A percentile compares a stretch with the other conserved stretches of the same genome.
phyloP scores from a whole-genome alignment of 345 rosid genomes.

The Eucalyptus sideroxylon region DNA sequence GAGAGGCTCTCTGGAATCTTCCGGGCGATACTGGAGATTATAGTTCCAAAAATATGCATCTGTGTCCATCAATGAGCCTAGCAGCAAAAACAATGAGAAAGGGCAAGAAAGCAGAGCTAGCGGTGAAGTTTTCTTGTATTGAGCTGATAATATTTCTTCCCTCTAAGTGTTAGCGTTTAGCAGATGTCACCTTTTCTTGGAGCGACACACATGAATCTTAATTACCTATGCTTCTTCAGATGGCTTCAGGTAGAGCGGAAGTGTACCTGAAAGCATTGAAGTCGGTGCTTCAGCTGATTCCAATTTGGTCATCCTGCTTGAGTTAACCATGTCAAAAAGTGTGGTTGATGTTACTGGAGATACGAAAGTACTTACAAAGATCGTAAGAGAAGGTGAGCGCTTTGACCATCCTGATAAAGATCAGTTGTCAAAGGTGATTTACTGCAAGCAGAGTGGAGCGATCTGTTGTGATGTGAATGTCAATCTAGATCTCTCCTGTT shows the following conservation, averaged over 20 bases:
- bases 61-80: conserved; percentile 36
- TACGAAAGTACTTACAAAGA: conserved; percentile 41
- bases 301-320: conserved; percentile 18
- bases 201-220: background rate
- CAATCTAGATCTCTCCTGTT: background rate
- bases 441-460: background rate
- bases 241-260: conserved; percentile 19
- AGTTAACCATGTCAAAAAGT: conserved; percentile 48
- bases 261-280: background rate
- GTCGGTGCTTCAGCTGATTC: background rate
- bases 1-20: background rate
- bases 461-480: background rate
- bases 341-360: conserved; percentile 45
- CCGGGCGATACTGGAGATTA: background rate
- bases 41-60: background rate
- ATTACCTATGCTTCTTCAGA: conserved; percentile 12
- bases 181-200: background rate
- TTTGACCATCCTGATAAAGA: conserved; percentile 65
- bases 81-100: conserved; percentile 66
- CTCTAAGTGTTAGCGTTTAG: background rate
- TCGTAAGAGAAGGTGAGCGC: conserved; percentile 42
- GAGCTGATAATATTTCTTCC: background rate
- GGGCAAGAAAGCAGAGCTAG: conserved; percentile 36
- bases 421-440: conserved; percentile 36
- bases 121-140: conserved; percentile 32